These are phyloP conservation scores for Metarhizium humberi DNA, from an alignment of 2,329 filamentous ascomycete species.

Conservation along the genomic window DNA sequence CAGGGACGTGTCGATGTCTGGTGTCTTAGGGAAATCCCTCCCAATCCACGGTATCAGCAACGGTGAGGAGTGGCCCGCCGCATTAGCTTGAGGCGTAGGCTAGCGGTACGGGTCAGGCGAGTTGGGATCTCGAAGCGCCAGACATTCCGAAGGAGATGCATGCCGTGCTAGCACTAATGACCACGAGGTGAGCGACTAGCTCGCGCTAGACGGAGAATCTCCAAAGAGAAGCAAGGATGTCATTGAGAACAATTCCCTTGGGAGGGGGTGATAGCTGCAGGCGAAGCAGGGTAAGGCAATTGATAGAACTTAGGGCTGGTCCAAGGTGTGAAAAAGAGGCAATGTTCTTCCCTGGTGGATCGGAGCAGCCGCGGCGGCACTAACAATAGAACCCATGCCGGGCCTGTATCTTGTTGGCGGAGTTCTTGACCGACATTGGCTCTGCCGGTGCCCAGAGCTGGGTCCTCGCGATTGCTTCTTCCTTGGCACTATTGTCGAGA, in stretches of 20 bases:
- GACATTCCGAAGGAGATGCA: no score
- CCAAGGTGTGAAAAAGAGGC: neutral
- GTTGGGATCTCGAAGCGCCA: no score
- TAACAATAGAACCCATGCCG: neutral
- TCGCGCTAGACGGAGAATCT: neutral
- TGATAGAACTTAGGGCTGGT: neutral
- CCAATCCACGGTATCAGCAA: neutral
- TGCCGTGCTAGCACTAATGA: no score
- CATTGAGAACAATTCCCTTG: neutral
- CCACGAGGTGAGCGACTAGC: neutral
- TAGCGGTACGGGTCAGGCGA: neutral
- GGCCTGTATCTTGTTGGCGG: neutral
- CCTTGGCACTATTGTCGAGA: neutral
- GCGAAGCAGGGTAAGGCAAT: neutral
- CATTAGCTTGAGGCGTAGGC: neutral
- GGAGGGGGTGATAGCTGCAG: neutral
- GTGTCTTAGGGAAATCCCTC: no score
- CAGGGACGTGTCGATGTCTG: neutral
- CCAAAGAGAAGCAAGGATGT: neutral
- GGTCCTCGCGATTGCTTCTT: neutral
- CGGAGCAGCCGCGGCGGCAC: neutral
- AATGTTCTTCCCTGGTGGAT: neutral
- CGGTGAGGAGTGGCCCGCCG: constrained; percentile 2
- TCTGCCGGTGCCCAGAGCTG: neutral
- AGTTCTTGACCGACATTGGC: neutral